These are phyloP conservation scores for Dissophora ornata DNA, from an alignment of 192 early-diverging fungal species.

Conservation along the genomic window DNA sequence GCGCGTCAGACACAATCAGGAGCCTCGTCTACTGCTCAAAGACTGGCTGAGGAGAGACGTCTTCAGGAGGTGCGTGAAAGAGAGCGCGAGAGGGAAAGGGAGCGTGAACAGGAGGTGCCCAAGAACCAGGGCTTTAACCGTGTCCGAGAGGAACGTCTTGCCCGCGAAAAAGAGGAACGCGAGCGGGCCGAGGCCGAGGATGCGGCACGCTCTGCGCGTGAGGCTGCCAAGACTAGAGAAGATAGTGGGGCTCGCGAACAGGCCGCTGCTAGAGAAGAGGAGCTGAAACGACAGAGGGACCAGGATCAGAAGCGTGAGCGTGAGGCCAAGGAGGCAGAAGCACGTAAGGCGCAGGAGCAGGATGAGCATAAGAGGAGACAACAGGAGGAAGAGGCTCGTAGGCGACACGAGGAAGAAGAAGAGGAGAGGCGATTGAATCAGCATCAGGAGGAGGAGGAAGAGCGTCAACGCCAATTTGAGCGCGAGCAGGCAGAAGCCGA, in stretches of 20 bases:
- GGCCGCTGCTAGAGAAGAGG: slow-evolving; percentile 17
- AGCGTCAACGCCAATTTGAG: background rate
- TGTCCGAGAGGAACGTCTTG: slow-evolving; percentile 57
- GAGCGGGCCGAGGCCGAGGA: slow-evolving; percentile 38
- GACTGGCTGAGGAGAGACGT: slow-evolving; percentile 47
- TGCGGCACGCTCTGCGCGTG: slow-evolving; percentile 34
- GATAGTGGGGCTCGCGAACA: slow-evolving; percentile 19
- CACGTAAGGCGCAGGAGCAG: slow-evolving; percentile 10
- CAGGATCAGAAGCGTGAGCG: slow-evolving; percentile 23
- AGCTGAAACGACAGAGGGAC: slow-evolving; percentile 19
- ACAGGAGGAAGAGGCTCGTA: slow-evolving; percentile 11
- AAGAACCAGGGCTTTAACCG: slow-evolving; percentile 15
- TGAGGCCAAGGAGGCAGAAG: slow-evolving; percentile 16
- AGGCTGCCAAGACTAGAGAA: slow-evolving; percentile 28
- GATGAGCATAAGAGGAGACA: background rate
- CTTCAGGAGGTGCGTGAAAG: slow-evolving; percentile 48
- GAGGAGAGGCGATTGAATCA: slow-evolving; percentile 9
- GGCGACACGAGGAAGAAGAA: slow-evolving; percentile 21
- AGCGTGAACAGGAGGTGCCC: slow-evolving; percentile 50
- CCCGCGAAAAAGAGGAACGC: slow-evolving; percentile 55
- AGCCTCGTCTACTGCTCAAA: slow-evolving; percentile 17
- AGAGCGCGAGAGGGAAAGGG: slow-evolving; percentile 26
- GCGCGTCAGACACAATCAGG: slow-evolving; percentile 11
- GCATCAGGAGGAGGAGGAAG: slow-evolving; percentile 2
- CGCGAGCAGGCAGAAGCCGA: slow-evolving; percentile 7